These are phyloP conservation scores for Lyophyllum shimeji DNA, from an alignment of 768 basidiomycete genomes.

Conservation along the genomic window DNA sequence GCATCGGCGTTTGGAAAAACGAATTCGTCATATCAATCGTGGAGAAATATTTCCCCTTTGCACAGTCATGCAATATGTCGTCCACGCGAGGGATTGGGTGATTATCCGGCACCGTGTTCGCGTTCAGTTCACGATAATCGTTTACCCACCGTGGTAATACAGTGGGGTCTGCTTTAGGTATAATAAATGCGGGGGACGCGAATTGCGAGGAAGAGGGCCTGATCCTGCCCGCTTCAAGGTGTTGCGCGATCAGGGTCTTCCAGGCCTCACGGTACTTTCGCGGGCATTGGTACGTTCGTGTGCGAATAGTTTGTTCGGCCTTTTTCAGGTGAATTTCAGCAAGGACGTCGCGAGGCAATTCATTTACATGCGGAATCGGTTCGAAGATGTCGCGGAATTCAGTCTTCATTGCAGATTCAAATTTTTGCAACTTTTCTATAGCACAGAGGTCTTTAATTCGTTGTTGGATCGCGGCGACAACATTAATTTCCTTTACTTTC, in stretches of 20 bases:
- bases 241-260: constrained; percentile 29
- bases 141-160: constrained; percentile 34
- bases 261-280: constrained; percentile 32
- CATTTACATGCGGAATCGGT: constrained; percentile 24
- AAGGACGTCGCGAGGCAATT: constrained; percentile 21
- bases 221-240: constrained; percentile 31
- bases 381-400: constrained; percentile 24
- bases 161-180: constrained; percentile 29
- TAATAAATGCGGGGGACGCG: constrained; percentile 37
- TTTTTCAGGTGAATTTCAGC: constrained; percentile 27
- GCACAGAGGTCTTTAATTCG: background rate
- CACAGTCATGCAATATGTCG: background rate
- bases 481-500: background rate
- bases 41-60: constrained; percentile 29
- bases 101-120: constrained; percentile 26
- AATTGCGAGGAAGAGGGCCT: constrained; percentile 23
- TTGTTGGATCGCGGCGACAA: background rate
- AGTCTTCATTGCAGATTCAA: constrained; percentile 2
- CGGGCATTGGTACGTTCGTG: constrained; percentile 28
- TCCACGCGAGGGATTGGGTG: background rate
- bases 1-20: constrained; percentile 23
- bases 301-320: constrained; percentile 21
- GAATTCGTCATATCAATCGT: constrained; percentile 34
- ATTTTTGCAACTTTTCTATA: background rate
- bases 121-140: constrained; percentile 32